Conservation (phyloP, 306 rosid species). For the Heteromeles arbutifolia region DNA sequence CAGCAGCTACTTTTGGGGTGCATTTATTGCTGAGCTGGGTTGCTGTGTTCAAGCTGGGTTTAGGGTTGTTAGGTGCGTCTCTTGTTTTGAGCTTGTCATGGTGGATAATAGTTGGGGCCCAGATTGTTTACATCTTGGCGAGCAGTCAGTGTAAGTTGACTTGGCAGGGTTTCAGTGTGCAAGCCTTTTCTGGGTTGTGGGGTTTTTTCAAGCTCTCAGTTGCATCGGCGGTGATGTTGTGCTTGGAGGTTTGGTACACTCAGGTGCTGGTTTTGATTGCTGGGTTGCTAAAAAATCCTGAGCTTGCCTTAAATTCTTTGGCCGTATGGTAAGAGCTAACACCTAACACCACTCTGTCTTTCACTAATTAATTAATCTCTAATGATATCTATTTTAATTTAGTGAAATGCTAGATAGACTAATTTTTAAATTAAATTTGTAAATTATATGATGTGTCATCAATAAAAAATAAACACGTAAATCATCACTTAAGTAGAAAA, state of each 20-base stretch:
- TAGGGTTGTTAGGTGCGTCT: conserved; percentile 55
- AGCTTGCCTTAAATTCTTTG: conserved; percentile 55
- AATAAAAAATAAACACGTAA: too few relatives aligned
- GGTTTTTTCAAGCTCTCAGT: conserved; percentile 45
- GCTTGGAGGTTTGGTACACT: conserved; percentile 69
- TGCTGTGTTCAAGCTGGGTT: conserved; percentile 35
- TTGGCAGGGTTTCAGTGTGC: conserved; percentile 44
- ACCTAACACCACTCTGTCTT: not conserved
- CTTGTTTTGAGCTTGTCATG: conserved; percentile 59
- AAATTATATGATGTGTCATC: too few relatives aligned
- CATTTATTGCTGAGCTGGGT: conserved; percentile 50
- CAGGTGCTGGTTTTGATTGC: conserved; percentile 60
- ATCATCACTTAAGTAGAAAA: too few relatives aligned
- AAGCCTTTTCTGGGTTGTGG: conserved; percentile 47
- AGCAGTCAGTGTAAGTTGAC: conserved; percentile 30
- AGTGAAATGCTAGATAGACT: too few relatives aligned
- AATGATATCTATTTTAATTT: not conserved
- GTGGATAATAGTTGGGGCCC: conserved; percentile 69
- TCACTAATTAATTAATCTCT: not conserved
- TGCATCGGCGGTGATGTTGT: conserved; percentile 73
- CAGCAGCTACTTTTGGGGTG: conserved; percentile 34
- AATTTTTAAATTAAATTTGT: too few relatives aligned
- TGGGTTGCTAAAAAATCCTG: conserved; percentile 56
- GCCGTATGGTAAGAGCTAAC: conserved; percentile 43
- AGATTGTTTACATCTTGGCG: conserved; percentile 32